Evolutionary conservation across 2,329 filamentous ascomycete species (phyloP).

Genomic region (Chaetomium strumarium): DNA sequence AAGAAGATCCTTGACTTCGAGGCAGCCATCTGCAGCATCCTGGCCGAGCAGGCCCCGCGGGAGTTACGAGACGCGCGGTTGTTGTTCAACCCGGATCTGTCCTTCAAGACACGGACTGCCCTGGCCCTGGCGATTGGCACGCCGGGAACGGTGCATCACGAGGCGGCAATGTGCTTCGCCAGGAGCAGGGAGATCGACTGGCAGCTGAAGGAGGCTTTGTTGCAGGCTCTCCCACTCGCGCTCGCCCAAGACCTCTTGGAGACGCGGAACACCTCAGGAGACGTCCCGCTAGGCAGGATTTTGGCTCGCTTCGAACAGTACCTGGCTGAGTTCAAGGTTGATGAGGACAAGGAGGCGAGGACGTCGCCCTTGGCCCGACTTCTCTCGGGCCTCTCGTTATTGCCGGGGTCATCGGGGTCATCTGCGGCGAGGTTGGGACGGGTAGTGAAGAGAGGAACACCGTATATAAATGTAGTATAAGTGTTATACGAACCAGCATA

Average conservation of each 20-base stretch:
- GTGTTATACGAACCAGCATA: too few relatives aligned
- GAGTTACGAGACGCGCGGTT: neutral
- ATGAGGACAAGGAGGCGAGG: neutral
- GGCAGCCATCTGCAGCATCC: neutral
- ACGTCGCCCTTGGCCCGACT: neutral
- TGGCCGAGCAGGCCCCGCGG: conserved; percentile 4
- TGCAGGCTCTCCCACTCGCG: conserved; percentile 8
- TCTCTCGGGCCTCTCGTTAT: neutral
- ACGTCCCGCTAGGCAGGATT: neutral
- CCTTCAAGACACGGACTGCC: neutral
- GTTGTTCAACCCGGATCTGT: neutral
- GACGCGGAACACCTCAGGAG: neutral
- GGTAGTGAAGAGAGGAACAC: too few relatives aligned
- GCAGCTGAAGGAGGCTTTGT: conserved; percentile 20
- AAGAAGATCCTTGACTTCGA: neutral
- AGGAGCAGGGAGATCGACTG: conserved; percentile 11
- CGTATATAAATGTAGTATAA: too few relatives aligned
- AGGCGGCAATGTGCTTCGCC: conserved; percentile 5
- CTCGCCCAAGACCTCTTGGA: neutral
- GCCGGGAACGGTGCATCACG: neutral
- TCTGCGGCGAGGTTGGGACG: too few relatives aligned
- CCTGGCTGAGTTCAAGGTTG: neutral
- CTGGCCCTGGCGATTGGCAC: neutral
- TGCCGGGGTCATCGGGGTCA: neutral
- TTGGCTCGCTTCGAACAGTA: conserved; percentile 3